These are phyloP conservation scores for Physocladia obscura DNA, from an alignment of 192 early-diverging fungal genomes.

Conservation along the genomic window DNA sequence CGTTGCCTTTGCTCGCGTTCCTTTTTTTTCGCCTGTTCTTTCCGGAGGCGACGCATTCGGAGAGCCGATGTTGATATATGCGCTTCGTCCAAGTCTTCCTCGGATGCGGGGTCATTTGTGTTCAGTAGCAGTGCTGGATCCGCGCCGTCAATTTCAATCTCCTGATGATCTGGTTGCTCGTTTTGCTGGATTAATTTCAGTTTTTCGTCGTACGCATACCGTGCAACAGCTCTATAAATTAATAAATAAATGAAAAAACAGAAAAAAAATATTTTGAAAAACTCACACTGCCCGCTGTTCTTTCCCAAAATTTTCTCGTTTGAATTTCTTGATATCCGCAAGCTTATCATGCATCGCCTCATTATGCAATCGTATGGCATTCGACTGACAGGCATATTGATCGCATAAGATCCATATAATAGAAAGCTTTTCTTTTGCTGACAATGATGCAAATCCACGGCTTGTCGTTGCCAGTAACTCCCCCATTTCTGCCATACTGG, in stretches of 20 bases:
- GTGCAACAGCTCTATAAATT: background rate
- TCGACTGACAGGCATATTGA: background rate
- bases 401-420: constrained; percentile 7
- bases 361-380: background rate
- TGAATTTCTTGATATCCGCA: constrained; percentile 21
- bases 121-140: background rate
- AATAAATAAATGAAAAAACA: background rate
- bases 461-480: background rate
- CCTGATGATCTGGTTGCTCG: background rate
- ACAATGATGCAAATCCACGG: constrained; percentile 8
- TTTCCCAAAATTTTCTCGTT: constrained; percentile 16
- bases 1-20: constrained; percentile 41
- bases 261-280: background rate
- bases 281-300: constrained; percentile 26
- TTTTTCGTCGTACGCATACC: constrained; percentile 17
- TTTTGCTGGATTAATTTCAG: background rate
- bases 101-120: background rate
- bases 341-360: constrained; percentile 19
- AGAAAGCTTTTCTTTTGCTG: background rate
- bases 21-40: constrained; percentile 33
- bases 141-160: background rate
- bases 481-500: background rate
- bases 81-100: constrained; percentile 4
- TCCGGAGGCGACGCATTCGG: constrained; percentile 13
- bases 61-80: constrained; percentile 15